These are phyloP conservation scores for Lachnum nothofagi DNA, from an alignment of 2,329 filamentous ascomycete genomes.

Conservation along the genomic window DNA sequence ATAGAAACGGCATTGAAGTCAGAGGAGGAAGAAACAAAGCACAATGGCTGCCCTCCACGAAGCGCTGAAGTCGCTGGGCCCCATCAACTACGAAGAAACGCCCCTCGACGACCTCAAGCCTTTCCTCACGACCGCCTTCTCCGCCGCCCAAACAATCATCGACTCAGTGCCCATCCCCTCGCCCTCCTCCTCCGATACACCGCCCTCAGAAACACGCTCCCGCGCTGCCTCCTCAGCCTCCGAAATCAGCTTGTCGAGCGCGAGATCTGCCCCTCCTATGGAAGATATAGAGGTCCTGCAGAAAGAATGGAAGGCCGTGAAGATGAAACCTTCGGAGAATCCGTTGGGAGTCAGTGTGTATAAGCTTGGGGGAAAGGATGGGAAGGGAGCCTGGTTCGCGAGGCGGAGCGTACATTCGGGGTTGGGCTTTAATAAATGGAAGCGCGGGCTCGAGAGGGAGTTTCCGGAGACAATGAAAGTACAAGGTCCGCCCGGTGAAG, in stretches of 20 bases:
- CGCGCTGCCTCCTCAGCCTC: slow-evolving; percentile 45
- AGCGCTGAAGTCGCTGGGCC: slow-evolving; percentile 52
- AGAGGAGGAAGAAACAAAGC: not conserved
- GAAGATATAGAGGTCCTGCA: slow-evolving; percentile 57
- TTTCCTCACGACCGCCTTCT: slow-evolving; percentile 57
- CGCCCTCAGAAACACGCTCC: no score
- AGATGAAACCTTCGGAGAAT: slow-evolving; percentile 66
- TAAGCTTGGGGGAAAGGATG: slow-evolving; percentile 73
- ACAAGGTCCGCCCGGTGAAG: slow-evolving; percentile 63
- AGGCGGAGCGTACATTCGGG: slow-evolving; percentile 76
- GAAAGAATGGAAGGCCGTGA: slow-evolving; percentile 79
- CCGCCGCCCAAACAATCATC: slow-evolving; percentile 62
- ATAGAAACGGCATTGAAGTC: not conserved
- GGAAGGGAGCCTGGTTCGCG: slow-evolving; percentile 85
- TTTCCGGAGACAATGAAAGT: slow-evolving; percentile 72
- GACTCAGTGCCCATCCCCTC: slow-evolving; percentile 66
- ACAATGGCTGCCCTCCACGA: slow-evolving; percentile 54
- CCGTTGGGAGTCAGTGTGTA: slow-evolving; percentile 72
- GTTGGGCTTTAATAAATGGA: slow-evolving; percentile 72
- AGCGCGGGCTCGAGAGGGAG: slow-evolving; percentile 69
- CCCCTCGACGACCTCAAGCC: slow-evolving; percentile 44
- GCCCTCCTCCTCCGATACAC: slow-evolving; percentile 40
- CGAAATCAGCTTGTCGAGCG: slow-evolving; percentile 48
- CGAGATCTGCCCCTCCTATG: slow-evolving; percentile 37
- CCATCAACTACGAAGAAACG: slow-evolving; percentile 48